phyloP scores from a whole-genome alignment of 371 early-diverging fungal species.

The Apophysomyces ossiformis region DNA sequence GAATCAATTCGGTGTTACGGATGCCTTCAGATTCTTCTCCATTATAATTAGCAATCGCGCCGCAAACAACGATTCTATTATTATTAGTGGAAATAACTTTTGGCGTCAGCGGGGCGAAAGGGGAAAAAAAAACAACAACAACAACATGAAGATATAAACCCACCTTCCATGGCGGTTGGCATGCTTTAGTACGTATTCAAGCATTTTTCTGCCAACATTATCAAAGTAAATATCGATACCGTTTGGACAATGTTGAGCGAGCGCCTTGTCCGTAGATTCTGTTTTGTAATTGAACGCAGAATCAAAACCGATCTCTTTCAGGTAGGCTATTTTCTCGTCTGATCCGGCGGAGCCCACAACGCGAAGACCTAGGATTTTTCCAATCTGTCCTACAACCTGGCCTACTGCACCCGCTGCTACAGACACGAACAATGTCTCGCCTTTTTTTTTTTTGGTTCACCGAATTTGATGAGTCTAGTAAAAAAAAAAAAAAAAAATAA shows the following conservation, averaged over 20 bases:
- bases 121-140: too few species aligned
- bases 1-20: constrained; percentile 37
- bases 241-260: constrained; percentile 57
- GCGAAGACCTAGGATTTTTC: constrained; percentile 66
- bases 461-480: too few species aligned
- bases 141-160: background rate
- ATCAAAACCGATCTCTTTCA: constrained; percentile 71
- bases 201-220: constrained; percentile 72
- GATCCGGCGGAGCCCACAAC: constrained; percentile 82
- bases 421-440: too few species aligned
- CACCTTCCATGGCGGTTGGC: constrained; percentile 59
- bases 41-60: constrained; percentile 79
- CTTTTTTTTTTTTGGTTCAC: too few species aligned
- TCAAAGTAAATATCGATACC: constrained; percentile 83
- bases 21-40: constrained; percentile 26
- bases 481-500: too few species aligned
- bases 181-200: constrained; percentile 62
- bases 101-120: background rate
- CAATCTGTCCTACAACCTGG: constrained; percentile 68
- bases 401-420: constrained; percentile 27
- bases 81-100: background rate
- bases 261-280: constrained; percentile 41
- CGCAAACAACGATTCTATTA: constrained; percentile 55
- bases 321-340: constrained; percentile 76
- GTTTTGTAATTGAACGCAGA: constrained; percentile 88